Base-by-base conservation (phyloP, 2,329 filamentous ascomycete genomes). In the Didymella pinodella region DNA sequence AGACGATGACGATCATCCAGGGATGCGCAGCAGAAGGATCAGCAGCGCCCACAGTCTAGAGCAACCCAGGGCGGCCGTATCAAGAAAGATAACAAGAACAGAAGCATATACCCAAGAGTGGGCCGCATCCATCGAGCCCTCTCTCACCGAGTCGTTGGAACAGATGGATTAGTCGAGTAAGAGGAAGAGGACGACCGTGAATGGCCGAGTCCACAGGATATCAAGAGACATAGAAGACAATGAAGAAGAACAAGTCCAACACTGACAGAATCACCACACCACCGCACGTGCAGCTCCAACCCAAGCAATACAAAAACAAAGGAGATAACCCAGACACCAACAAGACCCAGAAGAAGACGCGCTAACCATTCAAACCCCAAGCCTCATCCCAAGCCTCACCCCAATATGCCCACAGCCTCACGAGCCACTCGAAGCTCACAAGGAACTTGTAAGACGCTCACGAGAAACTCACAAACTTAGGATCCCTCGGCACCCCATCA, bases 381-480 rank as follows among this genome's bases (percentile, higher is more conserved):
- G 16, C n/a, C 48, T 2, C 12, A 14, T 2, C 2, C 22, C 22
- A 22, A 22, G 3, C 22, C 22, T 22, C 12, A 18, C 31, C 31
- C 12, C 16, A 6, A 31, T 4, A 31, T 31, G 10, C 29, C 36
- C 14, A 8, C 36, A 20, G 5, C 16, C 47, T 40, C 22, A 4
- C 2, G 7, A 48, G 8, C n/a, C 18, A 18, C 18, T 18, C 18
- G 79, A 98, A 98, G 75, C 91, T 96, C 59, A 98, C 93, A 75
- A 97, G 18, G 18, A 18, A 18, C 18, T 18, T 18, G 18, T 18
- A 18, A 18, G 18, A 18, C 18, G 18, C n/a, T 25, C 61, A 76
- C 52, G 89, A 91, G 79, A 98, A 98, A 75, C 91, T 96, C 59
- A 98, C 93, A 75, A 97, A 96, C 82, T 97, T 97, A 62, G 93